Base-by-base conservation (phyloP, 208 protist species). In the Acanthamoeba lenticulata region DNA sequence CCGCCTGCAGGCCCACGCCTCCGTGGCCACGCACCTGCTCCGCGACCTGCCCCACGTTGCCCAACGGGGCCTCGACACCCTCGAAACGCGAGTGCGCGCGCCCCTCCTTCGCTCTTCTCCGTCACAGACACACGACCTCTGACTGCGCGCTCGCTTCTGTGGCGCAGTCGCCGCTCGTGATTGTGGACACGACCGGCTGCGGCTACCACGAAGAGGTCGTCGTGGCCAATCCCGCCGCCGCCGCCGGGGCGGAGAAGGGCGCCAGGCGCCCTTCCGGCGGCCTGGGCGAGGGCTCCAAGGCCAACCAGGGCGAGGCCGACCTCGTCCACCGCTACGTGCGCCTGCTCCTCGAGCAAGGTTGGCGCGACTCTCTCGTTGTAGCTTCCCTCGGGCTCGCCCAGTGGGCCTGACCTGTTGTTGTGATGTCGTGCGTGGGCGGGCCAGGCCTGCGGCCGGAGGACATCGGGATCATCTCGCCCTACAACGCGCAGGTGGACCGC, bases 401-500 rank as follows among this genome's bases (percentile, higher is more conserved):
- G 45, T 2, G 52, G 21, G 19, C 21, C 52, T 57, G 52, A 15
- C 19, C 52, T 6, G 21, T 57, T 24, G 27, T n/a, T 9, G 32
- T 34, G 57, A 40, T 17, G n/a, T n/a, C n/a, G n/a, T 5, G 29
- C 19, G 6, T 34, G 6, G 29, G 19, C 11, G 7, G 11, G 17
- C 0, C 57, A 60, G 90, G 90, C 0, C 36, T 94, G 29, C 17
- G 21, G 47, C 19, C 72, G 13, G 40, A 52, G 15, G 44, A 92
- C 15, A 97, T 97, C 65, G 96, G 94, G 55, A 69, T 97, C 7
- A 97, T 97, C 5, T 94, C 96, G 24, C 96, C 96, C 1, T 97
- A 97, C 55, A 95, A 95, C 81, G 96, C 95, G 19, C 96, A 97
- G 44, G 96, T 97, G 17, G 95, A 95, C 88, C 36, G 67, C 2